These are phyloP conservation scores for Pyricularia pennisetigena DNA, from an alignment of 2,329 filamentous ascomycete species.

Conservation along the genomic window DNA sequence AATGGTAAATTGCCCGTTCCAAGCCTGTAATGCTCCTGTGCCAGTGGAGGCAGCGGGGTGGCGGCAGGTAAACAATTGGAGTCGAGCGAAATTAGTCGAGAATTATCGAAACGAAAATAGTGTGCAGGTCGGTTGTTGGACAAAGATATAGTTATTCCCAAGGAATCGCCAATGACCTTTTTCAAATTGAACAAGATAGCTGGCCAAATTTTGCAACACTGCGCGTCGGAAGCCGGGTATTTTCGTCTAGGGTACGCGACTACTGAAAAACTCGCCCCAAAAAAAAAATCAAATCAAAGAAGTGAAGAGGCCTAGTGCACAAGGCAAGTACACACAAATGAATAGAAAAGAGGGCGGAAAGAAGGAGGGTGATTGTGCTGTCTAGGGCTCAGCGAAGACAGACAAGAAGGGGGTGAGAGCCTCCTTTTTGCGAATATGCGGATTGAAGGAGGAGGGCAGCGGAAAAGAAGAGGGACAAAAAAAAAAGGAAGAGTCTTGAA, in stretches of 20 bases:
- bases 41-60: conserved; percentile 4
- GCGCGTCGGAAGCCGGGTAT: conserved; percentile 25
- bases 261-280: neutral
- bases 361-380: neutral
- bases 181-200: conserved; percentile 13
- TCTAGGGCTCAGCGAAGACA: conserved; percentile 2
- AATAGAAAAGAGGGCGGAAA: neutral
- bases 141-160: conserved; percentile 14
- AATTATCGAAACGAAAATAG: conserved; percentile 28
- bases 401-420: neutral
- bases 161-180: conserved; percentile 19
- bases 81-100: conserved; percentile 28
- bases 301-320: conserved; percentile 2
- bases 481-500: conserved; percentile 30
- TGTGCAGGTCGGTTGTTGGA: conserved; percentile 8
- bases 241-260: conserved; percentile 21
- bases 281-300: neutral
- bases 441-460: conserved; percentile 14
- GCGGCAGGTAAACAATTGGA: conserved; percentile 20
- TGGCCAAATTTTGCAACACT: conserved; percentile 22
- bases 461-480: conserved; percentile 18
- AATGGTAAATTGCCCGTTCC: conserved; percentile 4
- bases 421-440: conserved; percentile 10
- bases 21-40: neutral
- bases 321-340: neutral